These are phyloP conservation scores for Symbiodinium natans DNA, from an alignment of 73 alveolate genomes.

Conservation along the genomic window DNA sequence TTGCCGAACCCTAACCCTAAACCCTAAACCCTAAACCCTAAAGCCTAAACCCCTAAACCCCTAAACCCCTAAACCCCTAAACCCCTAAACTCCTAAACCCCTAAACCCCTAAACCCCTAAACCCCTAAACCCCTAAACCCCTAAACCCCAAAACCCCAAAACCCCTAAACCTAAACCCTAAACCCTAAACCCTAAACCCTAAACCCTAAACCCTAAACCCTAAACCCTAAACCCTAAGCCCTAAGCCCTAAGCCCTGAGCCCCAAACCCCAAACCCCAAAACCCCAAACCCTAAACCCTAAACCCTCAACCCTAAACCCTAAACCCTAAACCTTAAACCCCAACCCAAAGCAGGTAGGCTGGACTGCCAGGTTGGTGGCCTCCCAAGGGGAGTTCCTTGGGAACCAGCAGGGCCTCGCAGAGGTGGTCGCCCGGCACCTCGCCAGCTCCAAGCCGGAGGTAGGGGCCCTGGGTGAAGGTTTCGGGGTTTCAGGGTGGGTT, in stretches of 20 bases:
- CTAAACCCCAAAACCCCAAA: neutral
- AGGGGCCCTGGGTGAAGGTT: neutral
- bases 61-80: neutral
- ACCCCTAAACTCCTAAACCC: neutral
- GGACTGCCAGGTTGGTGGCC: constrained; percentile 41
- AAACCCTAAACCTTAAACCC: neutral
- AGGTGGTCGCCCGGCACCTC: constrained; percentile 63
- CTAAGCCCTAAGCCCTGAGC: neutral
- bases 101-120: neutral
- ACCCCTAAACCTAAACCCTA: neutral
- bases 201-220: neutral
- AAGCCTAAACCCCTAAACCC: neutral
- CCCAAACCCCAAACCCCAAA: neutral
- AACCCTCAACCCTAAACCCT: neutral
- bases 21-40: neutral
- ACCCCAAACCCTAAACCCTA: neutral
- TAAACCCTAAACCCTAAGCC: neutral
- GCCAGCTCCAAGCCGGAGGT: constrained; percentile 68
- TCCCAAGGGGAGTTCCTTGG: constrained; percentile 82
- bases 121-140: neutral
- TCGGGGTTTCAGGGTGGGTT: neutral
- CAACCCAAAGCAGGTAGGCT: no score
- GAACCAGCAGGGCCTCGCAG: constrained; percentile 68
- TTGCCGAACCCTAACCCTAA: neutral
- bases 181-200: neutral